phyloP scores from a whole-genome alignment of 306 rosid species.

The Ziziphus jujuba region DNA sequence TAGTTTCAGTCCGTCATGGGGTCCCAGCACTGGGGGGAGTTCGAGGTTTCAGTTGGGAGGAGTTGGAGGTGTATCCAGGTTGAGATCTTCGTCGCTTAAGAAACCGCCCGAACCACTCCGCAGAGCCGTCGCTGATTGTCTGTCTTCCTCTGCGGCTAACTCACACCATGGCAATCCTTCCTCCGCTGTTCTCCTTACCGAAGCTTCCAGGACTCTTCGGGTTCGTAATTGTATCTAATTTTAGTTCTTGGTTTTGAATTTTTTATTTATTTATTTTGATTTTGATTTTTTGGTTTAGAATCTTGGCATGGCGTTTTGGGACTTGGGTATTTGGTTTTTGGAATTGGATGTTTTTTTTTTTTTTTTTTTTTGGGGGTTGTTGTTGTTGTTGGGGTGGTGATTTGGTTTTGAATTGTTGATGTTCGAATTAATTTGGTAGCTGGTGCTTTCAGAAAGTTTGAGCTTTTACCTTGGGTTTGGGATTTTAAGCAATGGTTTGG shows the following conservation, averaged over 20 bases:
- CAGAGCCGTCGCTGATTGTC: constrained; percentile 86
- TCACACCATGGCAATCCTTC: constrained; percentile 53
- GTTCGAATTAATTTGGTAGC: neutral
- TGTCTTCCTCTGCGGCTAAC: constrained; percentile 59
- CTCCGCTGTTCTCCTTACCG: constrained; percentile 45
- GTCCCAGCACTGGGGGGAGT: constrained; percentile 52
- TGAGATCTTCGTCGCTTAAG: constrained; percentile 78
- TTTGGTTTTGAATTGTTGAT: constrained; percentile 5
- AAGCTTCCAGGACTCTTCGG: constrained; percentile 94
- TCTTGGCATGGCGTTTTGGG: constrained; percentile 29
- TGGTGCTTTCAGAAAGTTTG: neutral
- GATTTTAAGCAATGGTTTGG: constrained; percentile 18
- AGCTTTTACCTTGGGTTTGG: constrained; percentile 10
- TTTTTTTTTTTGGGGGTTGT: neutral
- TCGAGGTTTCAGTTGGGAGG: constrained; percentile 53
- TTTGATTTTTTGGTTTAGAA: constrained; percentile 27
- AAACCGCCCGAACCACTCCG: constrained; percentile 93
- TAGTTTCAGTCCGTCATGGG: constrained; percentile 59
- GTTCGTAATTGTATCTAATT: constrained; percentile 35
- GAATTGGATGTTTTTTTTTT: too few relatives aligned
- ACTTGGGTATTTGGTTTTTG: neutral
- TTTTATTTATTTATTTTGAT: neutral
- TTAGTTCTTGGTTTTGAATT: neutral
- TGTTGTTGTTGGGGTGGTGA: neutral
- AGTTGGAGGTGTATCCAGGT: constrained; percentile 54